Evolutionary conservation across 805 yeast species (phyloP), one percentile per base, ranked within the genome.

Genomic region (Saccharomycopsis capsularis): DNA sequence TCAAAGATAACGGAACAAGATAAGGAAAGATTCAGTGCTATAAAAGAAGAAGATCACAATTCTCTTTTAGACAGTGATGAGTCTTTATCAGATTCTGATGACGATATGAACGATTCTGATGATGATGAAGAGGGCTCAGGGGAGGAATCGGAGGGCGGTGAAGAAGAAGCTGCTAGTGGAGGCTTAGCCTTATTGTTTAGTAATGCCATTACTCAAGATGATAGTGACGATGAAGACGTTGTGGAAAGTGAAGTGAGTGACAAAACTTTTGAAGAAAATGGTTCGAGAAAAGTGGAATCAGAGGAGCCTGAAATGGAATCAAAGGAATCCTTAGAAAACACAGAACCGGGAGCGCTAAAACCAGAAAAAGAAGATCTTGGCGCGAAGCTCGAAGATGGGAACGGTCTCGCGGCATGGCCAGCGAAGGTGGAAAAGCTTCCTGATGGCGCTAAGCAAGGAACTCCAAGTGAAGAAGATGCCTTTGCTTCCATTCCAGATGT

Each of bases 401-500:
- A n/a, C 6, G 18, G n/a, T 5, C 13, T 29, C 11, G 13, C 11
- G 7, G 13, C 11, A 9, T 9, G 3, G 23, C 23, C 48, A 5
- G 50, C 49, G 3, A 68, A 47, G 18, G 30, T 45, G 5, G 24
- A 24, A n/a, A n/a, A n/a, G n/a, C n/a, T n/a, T n/a, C n/a, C n/a
- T n/a, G 35, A 41, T 35, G 27, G n/a, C 47, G 52, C 51, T 25
- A 59, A 43, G 24, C 55, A 41, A 23, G n/a, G 22, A 11, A 27
- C 25, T 13, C 23, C 48, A 32, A 39, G 27, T n/a, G 61, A 60
- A n/a, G 64, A 59, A 25, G 58, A 60, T 21, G 47, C 41, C 5
- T 64, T 61, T 3, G 55, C 66, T 13, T 63, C 74, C 19, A 79
- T 78, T 32, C 75, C 80, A 1, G 90, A 85, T 63, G 95, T 89